These are phyloP conservation scores for Hylodesmum podocarpum DNA, from an alignment of 306 rosid genomes.

Conservation along the genomic window DNA sequence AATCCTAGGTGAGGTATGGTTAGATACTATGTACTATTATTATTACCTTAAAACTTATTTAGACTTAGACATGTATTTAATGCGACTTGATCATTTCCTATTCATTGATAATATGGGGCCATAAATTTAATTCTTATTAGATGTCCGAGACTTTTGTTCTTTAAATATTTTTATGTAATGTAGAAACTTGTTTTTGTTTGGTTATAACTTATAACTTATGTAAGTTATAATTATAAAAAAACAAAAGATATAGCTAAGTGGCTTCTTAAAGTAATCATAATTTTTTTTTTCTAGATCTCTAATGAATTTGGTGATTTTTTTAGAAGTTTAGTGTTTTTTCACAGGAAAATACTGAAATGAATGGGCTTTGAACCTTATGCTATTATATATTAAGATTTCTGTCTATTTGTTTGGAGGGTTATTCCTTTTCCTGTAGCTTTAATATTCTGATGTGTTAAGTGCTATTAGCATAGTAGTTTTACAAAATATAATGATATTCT, in stretches of 20 bases:
- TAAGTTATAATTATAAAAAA: background rate
- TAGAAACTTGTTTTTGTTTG: background rate
- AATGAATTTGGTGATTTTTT: background rate
- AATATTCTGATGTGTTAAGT: background rate
- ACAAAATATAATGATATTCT: background rate
- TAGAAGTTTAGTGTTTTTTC: background rate
- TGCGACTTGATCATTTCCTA: background rate
- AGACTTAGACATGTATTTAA: background rate
- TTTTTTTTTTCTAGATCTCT: background rate
- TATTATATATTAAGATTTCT: background rate
- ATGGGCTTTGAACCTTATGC: background rate
- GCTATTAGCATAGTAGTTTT: background rate
- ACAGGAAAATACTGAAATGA: background rate
- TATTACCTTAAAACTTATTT: background rate
- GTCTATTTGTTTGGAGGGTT: background rate
- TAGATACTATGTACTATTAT: background rate
- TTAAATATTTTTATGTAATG: background rate
- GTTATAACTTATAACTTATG: too few species aligned
- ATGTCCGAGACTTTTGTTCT: background rate
- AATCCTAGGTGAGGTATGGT: background rate
- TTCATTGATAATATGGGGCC: background rate
- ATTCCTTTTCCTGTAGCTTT: background rate
- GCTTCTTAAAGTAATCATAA: background rate
- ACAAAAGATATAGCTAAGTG: background rate
- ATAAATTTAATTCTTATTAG: background rate